Conservation (phyloP, 176 grass and related monocot genomes). For the Musa itinerans region DNA sequence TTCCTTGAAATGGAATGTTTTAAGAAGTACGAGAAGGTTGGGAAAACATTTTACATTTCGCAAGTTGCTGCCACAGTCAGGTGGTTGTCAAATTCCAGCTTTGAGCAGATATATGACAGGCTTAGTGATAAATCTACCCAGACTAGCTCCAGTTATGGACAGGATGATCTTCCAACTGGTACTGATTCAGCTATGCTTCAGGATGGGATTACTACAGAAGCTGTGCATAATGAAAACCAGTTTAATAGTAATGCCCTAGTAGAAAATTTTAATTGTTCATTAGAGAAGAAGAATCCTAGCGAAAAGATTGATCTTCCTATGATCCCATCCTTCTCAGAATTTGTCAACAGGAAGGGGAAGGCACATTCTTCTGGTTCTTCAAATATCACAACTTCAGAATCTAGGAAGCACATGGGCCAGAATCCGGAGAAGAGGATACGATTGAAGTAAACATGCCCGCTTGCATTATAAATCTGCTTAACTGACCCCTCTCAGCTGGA, state of each 20-base stretch:
- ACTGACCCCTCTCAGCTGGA: too few species aligned
- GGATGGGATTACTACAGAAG: conserved; percentile 6
- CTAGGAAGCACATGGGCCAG: conserved; percentile 14
- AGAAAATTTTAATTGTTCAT: conserved; percentile 11
- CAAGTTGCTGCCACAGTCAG: conserved; percentile 80
- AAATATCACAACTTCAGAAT: conserved; percentile 22
- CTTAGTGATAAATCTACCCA: conserved; percentile 11
- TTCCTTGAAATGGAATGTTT: conserved; percentile 80
- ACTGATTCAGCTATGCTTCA: conserved; percentile 1
- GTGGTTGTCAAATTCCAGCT: conserved; percentile 58
- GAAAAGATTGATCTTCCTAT: conserved; percentile 40
- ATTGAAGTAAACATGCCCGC: neutral
- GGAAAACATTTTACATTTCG: conserved; percentile 83
- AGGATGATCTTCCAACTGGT: conserved; percentile 7
- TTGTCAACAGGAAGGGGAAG: conserved; percentile 45
- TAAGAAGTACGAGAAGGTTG: conserved; percentile 75
- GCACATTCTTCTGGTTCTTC: conserved; percentile 20
- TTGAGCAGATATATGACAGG: conserved; percentile 54
- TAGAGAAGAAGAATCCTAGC: neutral
- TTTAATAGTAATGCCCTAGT: neutral
- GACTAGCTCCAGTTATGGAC: conserved; percentile 4
- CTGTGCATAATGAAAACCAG: conserved; percentile 6
- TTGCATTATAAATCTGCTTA: too few species aligned
- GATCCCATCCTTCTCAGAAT: conserved; percentile 63
- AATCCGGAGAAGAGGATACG: conserved; percentile 50